Percentiles rank a stretch among this genome's conserved stretches.
phyloP scores from a whole-genome alignment of 371 early-diverging fungal genomes.

The Polyrhizophydium stewartii region DNA sequence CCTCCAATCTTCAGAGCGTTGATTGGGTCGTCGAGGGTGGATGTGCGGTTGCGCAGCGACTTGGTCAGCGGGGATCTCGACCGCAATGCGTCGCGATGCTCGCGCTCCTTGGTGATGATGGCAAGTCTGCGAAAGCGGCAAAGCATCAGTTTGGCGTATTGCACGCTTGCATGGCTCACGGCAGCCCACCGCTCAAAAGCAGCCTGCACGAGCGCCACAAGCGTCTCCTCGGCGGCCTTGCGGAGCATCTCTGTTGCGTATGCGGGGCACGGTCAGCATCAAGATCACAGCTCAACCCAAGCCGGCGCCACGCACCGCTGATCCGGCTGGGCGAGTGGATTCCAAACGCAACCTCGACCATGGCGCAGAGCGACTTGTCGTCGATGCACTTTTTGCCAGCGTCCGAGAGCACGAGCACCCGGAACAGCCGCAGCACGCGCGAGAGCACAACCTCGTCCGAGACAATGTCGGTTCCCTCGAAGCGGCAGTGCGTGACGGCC shows the following conservation, averaged over 20 bases:
- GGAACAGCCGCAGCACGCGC: conserved; percentile 79
- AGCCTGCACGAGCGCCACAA: conserved; percentile 62
- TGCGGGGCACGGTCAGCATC: not conserved
- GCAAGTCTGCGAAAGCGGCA: conserved; percentile 2
- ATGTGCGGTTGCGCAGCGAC: not conserved
- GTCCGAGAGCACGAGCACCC: conserved; percentile 50
- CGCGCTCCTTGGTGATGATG: conserved; percentile 8
- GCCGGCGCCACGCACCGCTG: conserved; percentile 57
- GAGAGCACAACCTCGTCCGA: conserved; percentile 91
- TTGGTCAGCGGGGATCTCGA: not conserved
- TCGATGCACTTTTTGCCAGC: conserved; percentile 52
- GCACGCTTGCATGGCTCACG: not conserved
- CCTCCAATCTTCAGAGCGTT: not conserved
- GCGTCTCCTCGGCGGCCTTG: conserved; percentile 75
- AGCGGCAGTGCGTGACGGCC: conserved; percentile 90
- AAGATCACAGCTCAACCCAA: conserved; percentile 1
- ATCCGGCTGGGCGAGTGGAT: conserved; percentile 93
- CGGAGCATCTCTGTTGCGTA: conserved; percentile 63
- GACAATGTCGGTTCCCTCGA: conserved; percentile 88
- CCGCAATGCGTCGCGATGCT: conserved; percentile 6
- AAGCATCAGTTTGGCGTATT: not conserved
- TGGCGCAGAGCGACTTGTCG: conserved; percentile 91
- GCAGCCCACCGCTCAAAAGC: conserved; percentile 23
- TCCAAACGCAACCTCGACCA: conserved; percentile 93
- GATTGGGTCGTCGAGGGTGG: not conserved